Base-by-base conservation (phyloP, 345 rosid species). In the Lepidium aucheri region DNA sequence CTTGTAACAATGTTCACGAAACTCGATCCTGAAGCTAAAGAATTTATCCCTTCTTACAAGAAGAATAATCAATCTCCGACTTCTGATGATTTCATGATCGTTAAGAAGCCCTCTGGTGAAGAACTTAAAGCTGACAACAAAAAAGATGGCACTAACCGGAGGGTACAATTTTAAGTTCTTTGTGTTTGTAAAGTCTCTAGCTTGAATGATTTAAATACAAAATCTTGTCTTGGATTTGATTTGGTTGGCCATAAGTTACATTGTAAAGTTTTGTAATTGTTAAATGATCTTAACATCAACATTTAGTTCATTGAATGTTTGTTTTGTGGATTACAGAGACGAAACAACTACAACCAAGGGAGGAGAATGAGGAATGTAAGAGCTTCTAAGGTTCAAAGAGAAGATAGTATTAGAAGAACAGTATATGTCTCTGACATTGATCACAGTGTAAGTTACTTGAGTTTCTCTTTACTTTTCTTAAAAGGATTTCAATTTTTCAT, bases 1-100 rank as follows among this genome's bases (percentile, higher is more conserved):
- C 84, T 84, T 60, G 89, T 80, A 41, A 78, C 79, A 3, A 80
- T 85, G 83, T 77, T 85, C 56, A 85, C 83, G 47, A 85, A 80
- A 50, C 62, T 85, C 74, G 80, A 85, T 67, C 89, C 89, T 66
- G 72, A 54, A 73, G 89, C 89, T 11, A 82, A 85, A 60, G 89
- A 85, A 51, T 85, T 85, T 61, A 12, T 85, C 49, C 89, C 89
- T 53, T 84, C 83, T 55, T 73, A 72, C 67, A 74, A 62, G 53
- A 68, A 62, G 67, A 58, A 60, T 10, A 41, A 50, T 9, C 45
- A 50, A 15, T 52, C 61, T 61, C 50, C 60, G 51, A 59, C 73
- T 40, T 14, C 51, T n/a, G n/a, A n/a, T n/a, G n/a, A n/a, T n/a
- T n/a, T n/a, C n/a, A n/a, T n/a, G n/a, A n/a, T n/a, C n/a, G n/a